Percentiles rank a stretch among this genome's conserved stretches.
phyloP scores from a whole-genome alignment of 331 rosid genomes.

The Stylosanthes scabra region DNA sequence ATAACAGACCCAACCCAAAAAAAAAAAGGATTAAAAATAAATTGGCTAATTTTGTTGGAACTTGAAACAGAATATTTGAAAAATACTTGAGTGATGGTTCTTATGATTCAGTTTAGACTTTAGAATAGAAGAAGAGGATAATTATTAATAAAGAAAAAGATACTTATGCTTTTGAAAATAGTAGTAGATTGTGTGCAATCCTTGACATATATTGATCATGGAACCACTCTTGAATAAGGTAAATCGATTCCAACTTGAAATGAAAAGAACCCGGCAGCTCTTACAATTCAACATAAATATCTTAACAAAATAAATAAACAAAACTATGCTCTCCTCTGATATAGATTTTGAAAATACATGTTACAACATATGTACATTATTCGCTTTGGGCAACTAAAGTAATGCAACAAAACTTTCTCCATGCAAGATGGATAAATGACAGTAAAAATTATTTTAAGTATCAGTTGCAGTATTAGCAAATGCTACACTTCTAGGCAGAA shows the following conservation, averaged over 20 bases:
- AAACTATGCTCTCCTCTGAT: background rate
- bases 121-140: too few species aligned
- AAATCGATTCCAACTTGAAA: background rate
- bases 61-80: too few species aligned
- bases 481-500: slow-evolving; percentile 82
- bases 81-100: too few species aligned
- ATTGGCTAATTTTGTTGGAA: too few species aligned
- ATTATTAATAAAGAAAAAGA: too few species aligned
- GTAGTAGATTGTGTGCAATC: background rate
- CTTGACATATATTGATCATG: background rate
- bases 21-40: too few species aligned
- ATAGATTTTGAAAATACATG: slow-evolving; percentile 5
- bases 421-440: slow-evolving; percentile 8
- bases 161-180: background rate
- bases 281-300: slow-evolving; percentile 16
- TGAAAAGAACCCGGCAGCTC: background rate
- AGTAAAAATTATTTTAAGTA: slow-evolving; percentile 34
- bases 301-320: background rate
- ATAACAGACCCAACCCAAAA: too few species aligned
- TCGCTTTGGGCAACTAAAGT: slow-evolving; percentile 7
- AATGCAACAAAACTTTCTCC: slow-evolving; percentile 30
- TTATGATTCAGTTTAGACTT: too few species aligned
- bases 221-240: slow-evolving; percentile 1
- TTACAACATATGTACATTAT: slow-evolving; percentile 25
- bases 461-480: slow-evolving; percentile 54